These are phyloP conservation scores for Nothopassalora personata DNA, from an alignment of 2,329 filamentous ascomycete species.

Conservation along the genomic window DNA sequence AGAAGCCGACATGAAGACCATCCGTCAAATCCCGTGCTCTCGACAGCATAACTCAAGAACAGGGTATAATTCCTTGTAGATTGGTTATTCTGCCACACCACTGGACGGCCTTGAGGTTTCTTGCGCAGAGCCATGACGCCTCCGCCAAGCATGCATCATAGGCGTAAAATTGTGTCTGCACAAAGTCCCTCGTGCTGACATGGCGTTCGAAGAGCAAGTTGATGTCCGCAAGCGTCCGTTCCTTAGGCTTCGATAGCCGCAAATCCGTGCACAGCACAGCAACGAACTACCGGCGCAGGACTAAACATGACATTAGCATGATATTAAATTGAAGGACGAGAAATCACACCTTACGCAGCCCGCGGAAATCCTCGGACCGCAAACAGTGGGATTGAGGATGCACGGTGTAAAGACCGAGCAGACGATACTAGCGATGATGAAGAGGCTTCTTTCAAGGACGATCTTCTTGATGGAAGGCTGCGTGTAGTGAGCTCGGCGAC, in stretches of 20 bases:
- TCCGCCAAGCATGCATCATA: slow-evolving; percentile 41
- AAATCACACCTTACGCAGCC: slow-evolving; percentile 51
- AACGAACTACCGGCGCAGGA: slow-evolving; percentile 78
- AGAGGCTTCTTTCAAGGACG: slow-evolving; percentile 69
- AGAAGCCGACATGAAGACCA: not conserved
- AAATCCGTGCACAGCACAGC: slow-evolving; percentile 75
- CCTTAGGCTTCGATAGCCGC: slow-evolving; percentile 70
- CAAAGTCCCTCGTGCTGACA: slow-evolving; percentile 68
- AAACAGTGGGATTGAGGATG: slow-evolving; percentile 82
- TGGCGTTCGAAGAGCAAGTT: slow-evolving; percentile 76
- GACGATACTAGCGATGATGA: slow-evolving; percentile 75
- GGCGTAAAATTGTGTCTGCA: slow-evolving; percentile 51
- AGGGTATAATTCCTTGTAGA: not conserved
- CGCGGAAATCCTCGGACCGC: slow-evolving; percentile 83
- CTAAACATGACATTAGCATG: not conserved
- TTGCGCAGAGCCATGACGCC: slow-evolving; percentile 22
- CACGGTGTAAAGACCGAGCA: slow-evolving; percentile 80
- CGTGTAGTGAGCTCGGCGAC: slow-evolving; percentile 79
- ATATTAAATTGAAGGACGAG: not conserved
- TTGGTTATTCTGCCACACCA: not conserved
- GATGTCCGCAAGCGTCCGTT: slow-evolving; percentile 78
- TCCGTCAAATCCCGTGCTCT: not conserved
- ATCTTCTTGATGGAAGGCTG: slow-evolving; percentile 87
- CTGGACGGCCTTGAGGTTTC: slow-evolving; percentile 2
- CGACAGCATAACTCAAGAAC: not conserved